Percentiles rank a stretch among this genome's conserved stretches.
These are phyloP conservation scores for Botrytis sinoallii DNA, from an alignment of 2,329 filamentous ascomycete genomes.

Conservation along the genomic window DNA sequence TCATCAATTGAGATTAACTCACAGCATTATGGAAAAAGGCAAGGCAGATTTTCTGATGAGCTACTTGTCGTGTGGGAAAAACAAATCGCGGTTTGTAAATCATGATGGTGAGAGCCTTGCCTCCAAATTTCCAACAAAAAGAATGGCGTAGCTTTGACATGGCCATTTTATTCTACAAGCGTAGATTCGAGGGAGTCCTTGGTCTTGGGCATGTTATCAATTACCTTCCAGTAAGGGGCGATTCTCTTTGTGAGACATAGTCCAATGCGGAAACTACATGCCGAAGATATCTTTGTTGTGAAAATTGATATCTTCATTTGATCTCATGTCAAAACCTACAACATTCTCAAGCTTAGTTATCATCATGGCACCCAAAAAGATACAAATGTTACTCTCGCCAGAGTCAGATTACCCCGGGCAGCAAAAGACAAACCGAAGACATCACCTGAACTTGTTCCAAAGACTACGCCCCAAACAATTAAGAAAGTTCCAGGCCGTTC, in stretches of 20 bases:
- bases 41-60: neutral
- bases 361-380: conserved; percentile 4
- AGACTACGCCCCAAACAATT: neutral
- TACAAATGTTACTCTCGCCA: neutral
- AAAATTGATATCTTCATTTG: neutral
- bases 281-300: conserved; percentile 17
- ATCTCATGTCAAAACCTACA: neutral
- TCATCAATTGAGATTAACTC: neutral
- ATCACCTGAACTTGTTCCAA: neutral
- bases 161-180: neutral
- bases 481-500: neutral
- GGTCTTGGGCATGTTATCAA: neutral
- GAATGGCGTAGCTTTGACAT: neutral
- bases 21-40: neutral
- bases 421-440: conserved; percentile 5
- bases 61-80: neutral
- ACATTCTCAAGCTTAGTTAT: neutral
- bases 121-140: neutral
- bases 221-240: neutral
- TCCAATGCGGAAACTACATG: conserved; percentile 11
- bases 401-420: conserved; percentile 1
- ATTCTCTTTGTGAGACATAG: conserved; percentile 15
- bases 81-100: neutral
- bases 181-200: neutral
- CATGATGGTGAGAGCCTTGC: neutral